Conservation (phyloP, 2,329 filamentous ascomycete species). For the Chlorencoelia australis region DNA sequence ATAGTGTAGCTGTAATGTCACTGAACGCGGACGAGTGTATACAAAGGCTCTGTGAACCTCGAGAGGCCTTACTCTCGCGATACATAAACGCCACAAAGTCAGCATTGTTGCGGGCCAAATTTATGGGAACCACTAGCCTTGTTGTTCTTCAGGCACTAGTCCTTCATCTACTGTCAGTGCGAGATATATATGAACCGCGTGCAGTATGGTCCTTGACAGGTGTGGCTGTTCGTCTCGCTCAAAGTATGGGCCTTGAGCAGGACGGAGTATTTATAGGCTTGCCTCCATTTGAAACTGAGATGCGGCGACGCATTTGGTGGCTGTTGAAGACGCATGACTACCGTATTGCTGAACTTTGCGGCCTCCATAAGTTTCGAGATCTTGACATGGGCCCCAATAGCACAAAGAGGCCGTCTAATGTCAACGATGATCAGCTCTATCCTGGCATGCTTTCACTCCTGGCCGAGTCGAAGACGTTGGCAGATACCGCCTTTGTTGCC, state of each 20-base stretch:
- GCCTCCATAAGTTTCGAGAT: conserved; percentile 40
- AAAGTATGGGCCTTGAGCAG: conserved; percentile 56
- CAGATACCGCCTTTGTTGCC: conserved; percentile 24
- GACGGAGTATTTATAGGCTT: conserved; percentile 44
- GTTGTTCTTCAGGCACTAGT: conserved; percentile 49
- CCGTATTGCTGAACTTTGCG: conserved; percentile 41
- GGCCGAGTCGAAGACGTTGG: conserved; percentile 37
- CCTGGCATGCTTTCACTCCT: conserved; percentile 35
- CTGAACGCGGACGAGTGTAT: conserved; percentile 44
- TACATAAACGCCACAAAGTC: conserved; percentile 36
- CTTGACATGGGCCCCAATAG: conserved; percentile 37
- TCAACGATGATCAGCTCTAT: conserved; percentile 41
- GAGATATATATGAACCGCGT: conserved; percentile 41
- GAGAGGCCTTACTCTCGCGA: conserved; percentile 23
- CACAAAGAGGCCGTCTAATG: conserved; percentile 38
- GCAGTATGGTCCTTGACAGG: conserved; percentile 52
- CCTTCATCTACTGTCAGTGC: conserved; percentile 35
- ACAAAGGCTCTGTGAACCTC: conserved; percentile 15
- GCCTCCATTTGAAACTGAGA: conserved; percentile 40
- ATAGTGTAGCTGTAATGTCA: conserved; percentile 48
- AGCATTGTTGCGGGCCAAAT: conserved; percentile 41
- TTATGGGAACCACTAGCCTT: conserved; percentile 49
- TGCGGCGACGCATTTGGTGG: conserved; percentile 47
- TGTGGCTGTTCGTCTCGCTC: conserved; percentile 50
- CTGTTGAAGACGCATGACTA: conserved; percentile 43